A percentile compares a stretch with the other conserved stretches of the same genome.
Conservation (phyloP, 345 rosid genomes). For the Citrus glauca region DNA sequence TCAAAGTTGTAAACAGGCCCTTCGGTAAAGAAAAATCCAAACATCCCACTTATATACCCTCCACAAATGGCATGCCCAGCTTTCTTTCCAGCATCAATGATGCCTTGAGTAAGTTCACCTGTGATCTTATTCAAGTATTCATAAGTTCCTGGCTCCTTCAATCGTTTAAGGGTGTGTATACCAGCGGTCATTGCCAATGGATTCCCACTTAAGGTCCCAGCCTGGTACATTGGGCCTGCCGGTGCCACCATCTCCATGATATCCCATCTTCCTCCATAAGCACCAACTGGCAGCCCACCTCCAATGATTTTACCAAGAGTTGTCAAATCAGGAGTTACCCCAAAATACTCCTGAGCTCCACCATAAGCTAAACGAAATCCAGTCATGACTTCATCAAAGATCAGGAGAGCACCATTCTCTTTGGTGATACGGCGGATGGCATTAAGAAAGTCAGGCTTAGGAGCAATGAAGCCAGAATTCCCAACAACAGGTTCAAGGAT, state of each 20-base stretch:
- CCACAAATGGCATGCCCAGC: slow-evolving; percentile 90
- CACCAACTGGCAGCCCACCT: slow-evolving; percentile 93
- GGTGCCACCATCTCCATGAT: slow-evolving; percentile 99
- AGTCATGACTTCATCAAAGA: slow-evolving; percentile 94
- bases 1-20: slow-evolving; percentile 78
- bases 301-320: slow-evolving; percentile 92
- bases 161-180: slow-evolving; percentile 66
- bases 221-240: slow-evolving; percentile 98
- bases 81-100: slow-evolving; percentile 72
- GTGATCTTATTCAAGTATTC: slow-evolving; percentile 79
- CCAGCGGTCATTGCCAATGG: slow-evolving; percentile 98
- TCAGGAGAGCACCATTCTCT: slow-evolving; percentile 65
- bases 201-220: slow-evolving; percentile 93
- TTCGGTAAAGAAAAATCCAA: slow-evolving; percentile 92
- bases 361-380: slow-evolving; percentile 91
- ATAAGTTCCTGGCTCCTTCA: slow-evolving; percentile 71
- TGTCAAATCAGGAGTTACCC: slow-evolving; percentile 72
- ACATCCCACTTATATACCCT: slow-evolving; percentile 79
- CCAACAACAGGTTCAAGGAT: slow-evolving; percentile 96
- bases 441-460: slow-evolving; percentile 65
- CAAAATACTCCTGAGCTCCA: slow-evolving; percentile 90
- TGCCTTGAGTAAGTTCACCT: slow-evolving; percentile 56
- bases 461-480: slow-evolving; percentile 80
- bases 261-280: slow-evolving; percentile 90
- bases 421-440: slow-evolving; percentile 50